These are phyloP conservation scores for Cladosporium oxysporum DNA, from an alignment of 2,329 filamentous ascomycete species.

Conservation along the genomic window DNA sequence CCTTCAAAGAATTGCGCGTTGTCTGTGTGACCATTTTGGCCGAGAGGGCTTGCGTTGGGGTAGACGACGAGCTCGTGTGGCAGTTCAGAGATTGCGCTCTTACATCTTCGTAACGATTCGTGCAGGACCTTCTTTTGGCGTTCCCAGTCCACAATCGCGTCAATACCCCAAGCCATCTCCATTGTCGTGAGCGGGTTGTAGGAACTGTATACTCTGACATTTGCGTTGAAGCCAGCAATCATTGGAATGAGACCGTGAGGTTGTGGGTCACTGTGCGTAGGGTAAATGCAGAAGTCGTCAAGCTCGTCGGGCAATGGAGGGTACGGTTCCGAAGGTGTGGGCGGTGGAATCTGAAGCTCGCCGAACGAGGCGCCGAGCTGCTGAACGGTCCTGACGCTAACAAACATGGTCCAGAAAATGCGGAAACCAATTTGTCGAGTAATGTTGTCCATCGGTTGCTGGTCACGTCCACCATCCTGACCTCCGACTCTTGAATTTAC, in stretches of 20 bases:
- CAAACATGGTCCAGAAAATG: constrained; percentile 79
- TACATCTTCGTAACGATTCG: constrained; percentile 69
- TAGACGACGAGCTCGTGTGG: constrained; percentile 68
- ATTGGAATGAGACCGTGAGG: constrained; percentile 68
- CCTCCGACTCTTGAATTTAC: constrained; percentile 41
- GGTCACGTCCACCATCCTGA: constrained; percentile 35
- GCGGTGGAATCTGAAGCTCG: constrained; percentile 73
- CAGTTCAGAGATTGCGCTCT: constrained; percentile 66
- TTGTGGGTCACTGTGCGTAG: constrained; percentile 69
- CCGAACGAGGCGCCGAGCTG: constrained; percentile 73
- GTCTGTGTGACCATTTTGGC: constrained; percentile 26
- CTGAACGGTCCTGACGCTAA: constrained; percentile 70
- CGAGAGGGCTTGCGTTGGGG: constrained; percentile 44
- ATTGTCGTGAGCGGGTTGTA: constrained; percentile 78
- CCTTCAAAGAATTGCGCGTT: constrained; percentile 27
- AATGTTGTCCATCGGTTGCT: constrained; percentile 47
- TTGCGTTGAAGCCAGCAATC: constrained; percentile 78
- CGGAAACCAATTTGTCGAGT: constrained; percentile 58
- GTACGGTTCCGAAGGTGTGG: constrained; percentile 73
- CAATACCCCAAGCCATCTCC: constrained; percentile 79
- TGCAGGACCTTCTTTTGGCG: constrained; percentile 74
- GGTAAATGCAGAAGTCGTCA: constrained; percentile 78
- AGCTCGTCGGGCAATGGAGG: constrained; percentile 79
- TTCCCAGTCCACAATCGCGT: constrained; percentile 72
- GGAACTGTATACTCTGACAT: constrained; percentile 74